phyloP scores from a whole-genome alignment of 768 basidiomycete genomes.

The Podaxis pistillaris region DNA sequence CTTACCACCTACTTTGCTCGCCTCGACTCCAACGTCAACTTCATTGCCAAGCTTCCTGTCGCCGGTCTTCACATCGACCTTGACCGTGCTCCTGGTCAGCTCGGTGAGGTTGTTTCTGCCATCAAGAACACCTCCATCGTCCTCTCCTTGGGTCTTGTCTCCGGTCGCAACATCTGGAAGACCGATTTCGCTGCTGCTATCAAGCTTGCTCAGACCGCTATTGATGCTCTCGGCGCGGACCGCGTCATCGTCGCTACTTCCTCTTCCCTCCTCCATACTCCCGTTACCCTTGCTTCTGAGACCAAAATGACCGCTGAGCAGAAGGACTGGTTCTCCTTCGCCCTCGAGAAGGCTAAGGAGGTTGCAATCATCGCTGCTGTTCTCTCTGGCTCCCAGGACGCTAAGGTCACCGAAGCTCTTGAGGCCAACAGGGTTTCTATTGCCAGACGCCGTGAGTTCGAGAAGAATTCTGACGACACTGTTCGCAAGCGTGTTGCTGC shows the following conservation, averaged over 20 bases:
- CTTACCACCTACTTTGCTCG: slow-evolving; percentile 97
- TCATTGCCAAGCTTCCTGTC: slow-evolving; percentile 88
- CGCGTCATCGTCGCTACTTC: slow-evolving; percentile 95
- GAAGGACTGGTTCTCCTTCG: slow-evolving; percentile 99
- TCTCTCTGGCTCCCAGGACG: slow-evolving; percentile 82
- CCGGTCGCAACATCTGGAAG: slow-evolving; percentile 99
- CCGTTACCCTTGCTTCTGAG: slow-evolving; percentile 92
- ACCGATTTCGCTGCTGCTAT: slow-evolving; percentile 84
- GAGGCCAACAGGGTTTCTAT: slow-evolving; percentile 92
- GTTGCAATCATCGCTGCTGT: slow-evolving; percentile 84
- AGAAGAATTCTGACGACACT: slow-evolving; percentile 87
- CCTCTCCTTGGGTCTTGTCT: slow-evolving; percentile 93
- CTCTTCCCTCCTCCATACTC: slow-evolving; percentile 97
- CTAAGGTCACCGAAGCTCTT: slow-evolving; percentile 65
- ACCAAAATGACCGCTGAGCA: slow-evolving; percentile 85
- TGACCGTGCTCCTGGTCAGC: slow-evolving; percentile 88
- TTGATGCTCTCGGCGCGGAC: slow-evolving; percentile 77
- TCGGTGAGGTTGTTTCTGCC: slow-evolving; percentile 77
- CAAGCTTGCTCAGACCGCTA: slow-evolving; percentile 79
- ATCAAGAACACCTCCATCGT: slow-evolving; percentile 78
- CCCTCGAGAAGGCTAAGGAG: slow-evolving; percentile 92
- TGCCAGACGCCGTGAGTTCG: slow-evolving; percentile 91
- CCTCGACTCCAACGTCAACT: slow-evolving; percentile 88
- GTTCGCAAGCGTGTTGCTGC: slow-evolving; percentile 94
- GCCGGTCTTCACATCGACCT: slow-evolving; percentile 96